Conservation (phyloP, 257 asterid species). For the Cynanchum wilfordii region DNA sequence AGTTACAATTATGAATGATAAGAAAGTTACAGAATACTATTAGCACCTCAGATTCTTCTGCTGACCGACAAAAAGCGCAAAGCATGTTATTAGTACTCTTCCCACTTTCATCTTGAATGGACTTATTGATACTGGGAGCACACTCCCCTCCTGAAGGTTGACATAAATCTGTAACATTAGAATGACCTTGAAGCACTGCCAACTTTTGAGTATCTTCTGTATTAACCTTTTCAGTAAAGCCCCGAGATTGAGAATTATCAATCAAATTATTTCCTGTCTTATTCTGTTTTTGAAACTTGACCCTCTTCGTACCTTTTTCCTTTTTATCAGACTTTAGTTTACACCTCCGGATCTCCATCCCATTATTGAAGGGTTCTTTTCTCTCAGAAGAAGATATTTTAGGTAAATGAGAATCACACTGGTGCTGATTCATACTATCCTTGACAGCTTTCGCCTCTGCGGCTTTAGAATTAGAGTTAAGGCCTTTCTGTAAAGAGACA, state of each 20-base stretch:
- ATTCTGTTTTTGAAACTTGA: constrained; percentile 38
- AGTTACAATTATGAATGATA: background rate
- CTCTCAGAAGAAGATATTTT: constrained; percentile 26
- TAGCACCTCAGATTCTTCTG: constrained; percentile 67
- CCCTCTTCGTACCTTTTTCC: constrained; percentile 36
- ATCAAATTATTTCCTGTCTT: constrained; percentile 17
- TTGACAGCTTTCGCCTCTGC: constrained; percentile 23
- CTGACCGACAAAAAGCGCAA: constrained; percentile 76
- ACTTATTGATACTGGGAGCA: constrained; percentile 13
- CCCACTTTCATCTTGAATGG: constrained; percentile 36
- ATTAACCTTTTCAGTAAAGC: constrained; percentile 7
- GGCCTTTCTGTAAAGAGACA: constrained; percentile 16
- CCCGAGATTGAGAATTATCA: constrained; percentile 15
- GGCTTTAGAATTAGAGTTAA: constrained; percentile 17
- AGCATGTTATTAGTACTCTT: constrained; percentile 20
- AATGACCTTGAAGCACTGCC: constrained; percentile 16
- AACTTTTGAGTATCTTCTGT: constrained; percentile 20
- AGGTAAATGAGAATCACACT: constrained; percentile 25
- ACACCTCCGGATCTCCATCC: constrained; percentile 18
- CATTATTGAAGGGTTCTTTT: constrained; percentile 23
- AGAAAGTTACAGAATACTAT: background rate
- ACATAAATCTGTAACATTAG: constrained; percentile 15
- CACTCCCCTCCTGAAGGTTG: constrained; percentile 27
- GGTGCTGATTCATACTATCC: constrained; percentile 22
- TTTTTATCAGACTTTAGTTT: constrained; percentile 13